Evolutionary conservation across 2,329 filamentous ascomycete species (phyloP), one percentile per base, ranked within the genome.

Genomic region (Stachybotrys chartarum): DNA sequence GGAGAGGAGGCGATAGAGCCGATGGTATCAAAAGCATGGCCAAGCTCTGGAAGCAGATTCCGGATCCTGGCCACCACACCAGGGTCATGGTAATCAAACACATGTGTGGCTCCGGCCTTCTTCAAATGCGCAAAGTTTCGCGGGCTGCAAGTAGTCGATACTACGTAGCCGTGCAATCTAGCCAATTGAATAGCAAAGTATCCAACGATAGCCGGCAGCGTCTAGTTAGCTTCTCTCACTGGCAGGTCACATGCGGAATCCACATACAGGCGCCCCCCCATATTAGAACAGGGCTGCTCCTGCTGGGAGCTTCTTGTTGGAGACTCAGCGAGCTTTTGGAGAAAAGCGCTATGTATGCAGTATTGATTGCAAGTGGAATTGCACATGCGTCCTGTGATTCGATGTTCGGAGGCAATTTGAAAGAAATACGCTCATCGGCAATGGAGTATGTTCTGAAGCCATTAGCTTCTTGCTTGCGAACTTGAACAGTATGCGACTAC

Each of bases 11-110:
- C 62, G 1, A 57, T 44, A 45, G 67, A 68, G 3, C 75, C 76
- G 31, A 78, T 72, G 0, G 71, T 74, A 39, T 78, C 73, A 49
- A 77, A 73, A 14, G 68, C 66, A 46, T 74, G 68, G 1, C 62
- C 52, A 2, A 77, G 57, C 1, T 62, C 57, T 1, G 70, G 70
- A 1, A 64, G 60, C 1, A 62, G 61, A 0, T 60, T 54, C 6
- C 56, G 55, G 50, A 78, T 72, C 8, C 69, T 67, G 1, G 68
- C 60, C 6, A 67, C 61, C 0, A 74, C 70, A 0, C 70, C 52
- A 0, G 60, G 54, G 46, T 75, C 68, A 1, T 62, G 68, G 56
- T 78, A 76, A 56, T 78, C 71, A 50, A 75, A 74, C 30, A 65
- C 70, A 50, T 71, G 56, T 1, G 55, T 61, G 6, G 70, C 72